A percentile compares a stretch with the other conserved stretches of the same genome.
These are phyloP conservation scores for Picochlorum sp. DNA, from an alignment of 139 green algal genomes.

Conservation along the genomic window DNA sequence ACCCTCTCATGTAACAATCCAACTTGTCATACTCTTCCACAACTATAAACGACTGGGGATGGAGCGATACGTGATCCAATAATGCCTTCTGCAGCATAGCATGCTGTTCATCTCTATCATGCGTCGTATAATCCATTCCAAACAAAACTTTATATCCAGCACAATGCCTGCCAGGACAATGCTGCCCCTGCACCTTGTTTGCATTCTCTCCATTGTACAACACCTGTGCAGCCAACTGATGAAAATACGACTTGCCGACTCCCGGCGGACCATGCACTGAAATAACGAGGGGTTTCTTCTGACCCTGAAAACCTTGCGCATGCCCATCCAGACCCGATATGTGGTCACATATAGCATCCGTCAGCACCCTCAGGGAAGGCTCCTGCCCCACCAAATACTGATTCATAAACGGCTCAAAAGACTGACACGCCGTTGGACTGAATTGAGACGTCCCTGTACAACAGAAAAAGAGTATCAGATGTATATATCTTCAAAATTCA, in stretches of 20 bases:
- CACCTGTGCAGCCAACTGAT: constrained; percentile 58
- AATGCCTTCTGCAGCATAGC: constrained; percentile 37
- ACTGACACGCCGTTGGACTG: constrained; percentile 36
- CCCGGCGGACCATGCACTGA: constrained; percentile 79
- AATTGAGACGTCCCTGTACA: too few relatives aligned
- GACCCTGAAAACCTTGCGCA: constrained; percentile 1
- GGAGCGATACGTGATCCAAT: constrained; percentile 42
- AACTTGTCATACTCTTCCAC: constrained; percentile 97
- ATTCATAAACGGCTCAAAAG: constrained; percentile 44
- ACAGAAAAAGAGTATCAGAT: too few relatives aligned
- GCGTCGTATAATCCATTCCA: constrained; percentile 63
- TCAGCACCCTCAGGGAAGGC: constrained; percentile 46
- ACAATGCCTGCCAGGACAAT: constrained; percentile 57
- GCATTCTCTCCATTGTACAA: constrained; percentile 47
- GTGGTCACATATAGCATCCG: constrained; percentile 73
- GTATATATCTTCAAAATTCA: too few relatives aligned
- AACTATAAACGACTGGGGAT: constrained; percentile 70
- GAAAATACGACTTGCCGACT: constrained; percentile 81
- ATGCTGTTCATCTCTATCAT: constrained; percentile 51
- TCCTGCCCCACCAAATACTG: constrained; percentile 65
- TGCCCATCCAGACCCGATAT: constrained; percentile 17
- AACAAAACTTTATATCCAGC: constrained; percentile 80
- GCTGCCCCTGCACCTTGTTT: constrained; percentile 22
- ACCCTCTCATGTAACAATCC: constrained; percentile 55
- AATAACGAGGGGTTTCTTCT: constrained; percentile 68